Evolutionary conservation across 1,284 basidiomycete species (phyloP).

Genomic region (Moniliophthora roreri): DNA sequence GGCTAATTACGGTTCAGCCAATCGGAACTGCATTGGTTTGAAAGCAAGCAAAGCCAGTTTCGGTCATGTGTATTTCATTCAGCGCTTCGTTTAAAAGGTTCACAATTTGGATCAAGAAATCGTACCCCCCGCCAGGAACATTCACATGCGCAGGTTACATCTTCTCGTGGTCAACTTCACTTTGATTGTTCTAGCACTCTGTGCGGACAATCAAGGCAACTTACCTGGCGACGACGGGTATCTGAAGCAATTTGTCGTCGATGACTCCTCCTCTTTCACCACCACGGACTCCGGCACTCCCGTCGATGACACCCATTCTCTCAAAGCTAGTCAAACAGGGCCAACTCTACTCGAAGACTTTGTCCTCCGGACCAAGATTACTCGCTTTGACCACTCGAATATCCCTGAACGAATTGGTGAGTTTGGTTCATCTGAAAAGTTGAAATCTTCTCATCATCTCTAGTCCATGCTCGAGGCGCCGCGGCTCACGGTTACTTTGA

Average conservation of each 20-base stretch:
- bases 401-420: constrained; percentile 8
- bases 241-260: constrained; percentile 8
- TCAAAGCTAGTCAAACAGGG: constrained; percentile 6
- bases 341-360: constrained; percentile 9
- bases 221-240: constrained; percentile 9
- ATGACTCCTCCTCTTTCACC: constrained; percentile 6
- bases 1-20: too few species aligned
- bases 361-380: constrained; percentile 8
- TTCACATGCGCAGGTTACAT: too few species aligned
- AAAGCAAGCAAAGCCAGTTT: too few species aligned
- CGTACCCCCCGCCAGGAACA: too few species aligned
- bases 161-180: too few species aligned
- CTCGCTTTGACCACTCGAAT: constrained; percentile 9
- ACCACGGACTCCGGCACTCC: constrained; percentile 10
- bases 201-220: too few species aligned
- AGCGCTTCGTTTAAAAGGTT: too few species aligned
- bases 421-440: background rate
- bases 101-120: too few species aligned
- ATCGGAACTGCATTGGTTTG: too few species aligned
- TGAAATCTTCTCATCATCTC: background rate
- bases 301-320: constrained; percentile 10
- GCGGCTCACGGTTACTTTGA: constrained; percentile 23
- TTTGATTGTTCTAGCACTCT: too few species aligned
- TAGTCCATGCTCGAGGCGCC: constrained; percentile 22
- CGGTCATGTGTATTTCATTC: too few species aligned